Evolutionary conservation across 202 grass and related monocot genomes (phyloP).

Genomic region (Carex arenaria): DNA sequence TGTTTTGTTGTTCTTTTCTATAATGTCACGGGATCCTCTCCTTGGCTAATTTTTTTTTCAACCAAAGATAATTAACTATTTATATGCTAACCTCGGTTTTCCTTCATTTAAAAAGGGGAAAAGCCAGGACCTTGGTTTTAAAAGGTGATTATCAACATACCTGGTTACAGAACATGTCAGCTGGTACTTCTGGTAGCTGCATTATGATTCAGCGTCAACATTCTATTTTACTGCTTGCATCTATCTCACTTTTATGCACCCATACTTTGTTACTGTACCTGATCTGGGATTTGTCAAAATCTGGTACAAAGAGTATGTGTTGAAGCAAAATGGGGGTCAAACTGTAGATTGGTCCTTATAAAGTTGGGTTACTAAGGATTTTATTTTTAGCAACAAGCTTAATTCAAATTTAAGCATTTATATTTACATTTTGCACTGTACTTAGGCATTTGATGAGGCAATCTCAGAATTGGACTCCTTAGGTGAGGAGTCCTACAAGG

Average conservation of each 20-base stretch:
- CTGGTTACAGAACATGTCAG: neutral
- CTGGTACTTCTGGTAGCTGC: neutral
- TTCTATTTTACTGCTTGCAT: neutral
- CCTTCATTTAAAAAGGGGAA: neutral
- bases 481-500: conserved; percentile 90
- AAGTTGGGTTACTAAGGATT: neutral
- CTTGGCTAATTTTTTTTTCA: neutral
- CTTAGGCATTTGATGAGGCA: conserved; percentile 84
- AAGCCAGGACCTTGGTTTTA: neutral
- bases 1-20: neutral
- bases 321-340: conserved; percentile 1
- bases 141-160: neutral
- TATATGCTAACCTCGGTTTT: neutral
- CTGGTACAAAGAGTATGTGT: neutral
- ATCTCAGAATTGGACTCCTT: conserved; percentile 85
- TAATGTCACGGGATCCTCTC: neutral
- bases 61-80: neutral
- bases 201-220: neutral
- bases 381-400: neutral
- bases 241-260: neutral
- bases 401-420: neutral
- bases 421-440: conserved; percentile 1
- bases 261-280: neutral
- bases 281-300: neutral
- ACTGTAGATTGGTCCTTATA: neutral